Base-by-base conservation (phyloP, 2,329 filamentous ascomycete species). In the Huntiella decipiens region DNA sequence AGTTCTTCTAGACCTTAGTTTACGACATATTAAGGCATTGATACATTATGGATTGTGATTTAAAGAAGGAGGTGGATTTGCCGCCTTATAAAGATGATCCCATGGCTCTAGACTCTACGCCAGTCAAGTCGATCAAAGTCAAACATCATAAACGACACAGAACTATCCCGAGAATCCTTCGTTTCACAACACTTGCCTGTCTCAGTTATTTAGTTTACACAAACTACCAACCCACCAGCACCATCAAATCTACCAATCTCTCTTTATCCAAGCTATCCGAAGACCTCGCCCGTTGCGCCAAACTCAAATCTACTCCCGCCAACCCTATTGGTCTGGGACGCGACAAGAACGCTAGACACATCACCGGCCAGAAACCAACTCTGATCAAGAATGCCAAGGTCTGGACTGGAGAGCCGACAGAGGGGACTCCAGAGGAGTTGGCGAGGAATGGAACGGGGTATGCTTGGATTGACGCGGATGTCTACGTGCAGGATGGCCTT, bases 311-410 rank as follows among this genome's bases (percentile, higher is more conserved):
- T 39, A 70, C 66, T 53, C 74, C 75, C 0, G 55, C 64, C 42
- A 72, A 77, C 50, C 72, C 73, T 1, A 64, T 64, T 33, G 73
- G 73, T 15, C 55, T 62, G 4, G 71, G 72, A 3, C 71, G 77
- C 15, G 64, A 71, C 31, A 65, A 65, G 52, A 82, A 76, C 56
- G 73, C 73, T 15, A 68, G 77, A 41, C 77, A 71, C 54, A 57
- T 77, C 38, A 64, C 72, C 3, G 73, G 73, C 44, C 66, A 69
- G 45, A 68, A 66, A 51, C 68, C 77, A 0, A 74, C 74, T 0
- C 64, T 81, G 36, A 78, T 81, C 52, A 71, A 66, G 50, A 81
- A 81, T 55, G 77, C 77, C 4, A 75, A 71, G 1, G 65, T 81
- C 15, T 81, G 77, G 77, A 63, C 72, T 3, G 77, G 77, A 32